A percentile compares a stretch with the other conserved stretches of the same genome.
phyloP scores from a whole-genome alignment of 176 grass and related monocot genomes.

The Poa annua region DNA sequence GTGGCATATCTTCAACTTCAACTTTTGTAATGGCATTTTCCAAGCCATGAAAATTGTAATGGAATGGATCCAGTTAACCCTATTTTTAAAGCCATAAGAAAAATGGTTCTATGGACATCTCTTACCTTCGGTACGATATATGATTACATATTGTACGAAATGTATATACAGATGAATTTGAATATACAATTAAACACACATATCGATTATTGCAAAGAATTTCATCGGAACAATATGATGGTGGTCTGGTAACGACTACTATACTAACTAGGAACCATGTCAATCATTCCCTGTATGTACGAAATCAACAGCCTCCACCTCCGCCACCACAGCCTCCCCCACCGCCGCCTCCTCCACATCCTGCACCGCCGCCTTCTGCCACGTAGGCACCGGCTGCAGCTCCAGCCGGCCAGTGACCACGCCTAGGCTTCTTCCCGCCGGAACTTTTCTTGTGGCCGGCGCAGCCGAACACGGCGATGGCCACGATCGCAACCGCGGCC shows the following conservation, averaged over 20 bases:
- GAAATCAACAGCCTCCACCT: not conserved
- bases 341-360: not conserved
- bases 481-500: constrained; percentile 14
- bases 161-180: not conserved
- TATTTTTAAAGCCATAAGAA: too few relatives aligned
- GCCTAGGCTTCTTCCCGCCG: not conserved
- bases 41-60: too few relatives aligned
- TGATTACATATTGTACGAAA: not conserved
- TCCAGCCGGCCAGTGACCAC: not conserved
- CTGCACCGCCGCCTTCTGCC: not conserved
- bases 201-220: not conserved
- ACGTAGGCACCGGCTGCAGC: not conserved
- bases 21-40: too few relatives aligned
- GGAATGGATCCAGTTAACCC: too few relatives aligned
- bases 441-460: constrained; percentile 8
- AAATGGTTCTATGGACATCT: too few relatives aligned
- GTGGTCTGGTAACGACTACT: not conserved
- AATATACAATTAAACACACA: not conserved
- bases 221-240: not conserved
- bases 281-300: not conserved
- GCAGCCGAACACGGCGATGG: constrained; percentile 19
- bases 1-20: too few relatives aligned
- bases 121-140: not conserved
- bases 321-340: not conserved
- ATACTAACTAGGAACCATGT: not conserved